These are phyloP conservation scores for Fraxinus floribunda DNA, from an alignment of 305 asterid genomes.

Conservation along the genomic window DNA sequence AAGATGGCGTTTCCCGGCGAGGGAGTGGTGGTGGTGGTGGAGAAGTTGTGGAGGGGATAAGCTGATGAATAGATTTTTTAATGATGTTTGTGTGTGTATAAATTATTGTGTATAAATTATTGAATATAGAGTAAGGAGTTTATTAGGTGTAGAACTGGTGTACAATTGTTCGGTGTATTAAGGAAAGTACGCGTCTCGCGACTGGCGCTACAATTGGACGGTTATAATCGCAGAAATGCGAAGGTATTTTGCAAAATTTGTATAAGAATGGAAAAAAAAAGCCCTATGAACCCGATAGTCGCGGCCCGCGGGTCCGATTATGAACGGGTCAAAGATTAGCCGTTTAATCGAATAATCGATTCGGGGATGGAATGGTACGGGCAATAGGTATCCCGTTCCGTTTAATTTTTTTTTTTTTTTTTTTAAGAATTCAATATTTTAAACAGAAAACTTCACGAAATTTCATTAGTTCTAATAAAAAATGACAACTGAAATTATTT, in stretches of 20 bases:
- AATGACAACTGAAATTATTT: too few species aligned
- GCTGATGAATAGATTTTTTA: conserved; percentile 13
- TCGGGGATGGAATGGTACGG: too few species aligned
- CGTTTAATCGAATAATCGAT: too few species aligned
- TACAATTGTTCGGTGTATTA: background rate
- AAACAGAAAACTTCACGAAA: too few species aligned
- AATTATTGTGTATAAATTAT: background rate
- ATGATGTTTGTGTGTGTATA: background rate
- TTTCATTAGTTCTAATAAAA: too few species aligned
- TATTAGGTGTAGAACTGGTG: background rate
- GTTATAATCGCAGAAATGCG: background rate
- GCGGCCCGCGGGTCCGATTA: too few species aligned
- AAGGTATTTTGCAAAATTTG: background rate
- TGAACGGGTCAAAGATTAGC: too few species aligned
- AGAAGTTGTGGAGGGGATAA: conserved; percentile 29
- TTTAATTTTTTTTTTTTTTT: too few species aligned
- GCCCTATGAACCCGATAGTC: too few species aligned
- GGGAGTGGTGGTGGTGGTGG: conserved; percentile 23
- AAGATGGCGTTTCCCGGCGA: conserved; percentile 32
- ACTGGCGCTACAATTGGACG: background rate
- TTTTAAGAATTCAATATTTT: too few species aligned
- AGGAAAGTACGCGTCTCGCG: background rate
- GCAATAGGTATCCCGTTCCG: too few species aligned
- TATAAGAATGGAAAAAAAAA: too few species aligned
- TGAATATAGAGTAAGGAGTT: background rate